Conservation (phyloP, 805 yeast species). For the Sungouiella thailandica region DNA sequence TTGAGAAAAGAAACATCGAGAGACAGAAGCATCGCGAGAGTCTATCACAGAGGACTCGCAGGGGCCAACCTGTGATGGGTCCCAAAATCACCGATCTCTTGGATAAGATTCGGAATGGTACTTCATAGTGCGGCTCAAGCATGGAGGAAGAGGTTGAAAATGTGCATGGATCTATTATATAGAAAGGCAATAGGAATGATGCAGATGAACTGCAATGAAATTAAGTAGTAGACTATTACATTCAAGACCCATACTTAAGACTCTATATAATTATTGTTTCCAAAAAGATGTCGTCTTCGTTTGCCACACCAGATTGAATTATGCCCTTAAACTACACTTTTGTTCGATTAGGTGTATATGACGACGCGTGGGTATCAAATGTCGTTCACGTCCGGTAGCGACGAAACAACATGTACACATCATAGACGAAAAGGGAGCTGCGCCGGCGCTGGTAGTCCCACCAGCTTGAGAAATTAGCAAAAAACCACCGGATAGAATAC, state of each 20-base stretch:
- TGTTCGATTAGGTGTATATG: no score
- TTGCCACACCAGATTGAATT: no score
- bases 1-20: conserved; percentile 36
- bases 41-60: conserved; percentile 48
- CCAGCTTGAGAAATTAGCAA: conserved; percentile 24
- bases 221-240: no score
- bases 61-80: conserved; percentile 90
- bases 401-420: conserved; percentile 23
- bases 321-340: no score
- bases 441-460: conserved; percentile 26
- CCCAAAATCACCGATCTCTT: conserved; percentile 76
- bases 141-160: background rate
- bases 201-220: no score
- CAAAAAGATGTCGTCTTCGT: no score
- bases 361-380: no score
- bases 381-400: no score
- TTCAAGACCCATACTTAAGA: no score
- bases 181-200: no score
- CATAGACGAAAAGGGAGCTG: conserved; percentile 30
- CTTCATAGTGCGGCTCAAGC: background rate
- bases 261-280: no score
- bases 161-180: no score
- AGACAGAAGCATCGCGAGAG: conserved; percentile 38
- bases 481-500: conserved; percentile 18
- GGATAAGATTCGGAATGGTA: conserved; percentile 64